These are phyloP conservation scores for Vitis vinifera DNA, from an alignment of 164 flowering plant species.

Conservation along the genomic window ASM3070453v1 NC_081808.1:1720501-1721000, in stretches of 20 bases:
- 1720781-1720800: conserved; percentile 37
- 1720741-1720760: conserved; percentile 42
- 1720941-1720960: conserved; percentile 55
- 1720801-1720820: conserved; percentile 69
- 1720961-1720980: conserved; percentile 66
- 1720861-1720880: conserved; percentile 78
- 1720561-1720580: conserved; percentile 4
- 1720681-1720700: conserved; percentile 55
- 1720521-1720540: conserved; percentile 75
- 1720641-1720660: conserved; percentile 42
- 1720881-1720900: conserved; percentile 97
- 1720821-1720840: conserved; percentile 76
- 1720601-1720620: conserved; percentile 6
- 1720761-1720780: conserved; percentile 34
- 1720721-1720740: conserved; percentile 74
- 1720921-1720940: conserved; percentile 62
- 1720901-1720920: conserved; percentile 84
- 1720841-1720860: conserved; percentile 91
- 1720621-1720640: conserved; percentile 72
- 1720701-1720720: conserved; percentile 97
- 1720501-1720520: background rate
- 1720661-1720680: conserved; percentile 39
- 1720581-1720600: conserved; percentile 13
- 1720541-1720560: conserved; percentile 7
- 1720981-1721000: conserved; percentile 47